Evolutionary conservation across 2,329 filamentous ascomycete species (phyloP), one percentile per base, ranked within the genome.

Genomic region (Periglandula ipomoeae): DNA sequence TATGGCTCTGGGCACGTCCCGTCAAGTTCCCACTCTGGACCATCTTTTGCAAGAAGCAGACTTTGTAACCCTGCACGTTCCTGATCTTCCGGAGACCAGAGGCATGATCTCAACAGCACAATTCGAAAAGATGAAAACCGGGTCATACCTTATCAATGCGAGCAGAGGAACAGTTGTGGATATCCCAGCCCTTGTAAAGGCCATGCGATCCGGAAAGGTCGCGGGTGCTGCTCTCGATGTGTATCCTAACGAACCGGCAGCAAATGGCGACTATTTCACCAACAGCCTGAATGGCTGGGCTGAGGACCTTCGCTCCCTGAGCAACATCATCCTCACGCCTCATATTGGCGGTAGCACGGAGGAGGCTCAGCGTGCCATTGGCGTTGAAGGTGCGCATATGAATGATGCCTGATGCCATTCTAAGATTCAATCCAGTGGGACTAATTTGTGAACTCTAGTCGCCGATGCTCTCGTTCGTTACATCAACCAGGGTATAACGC

Each of bases 261-360:
- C 85, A 56, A 98, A 98, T 64, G 93, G 93, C 50, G 87, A 94
- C 63, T 95, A 95, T 70, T 98, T 98, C 74, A 90, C 82, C 68
- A 85, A 80, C 65, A 74, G 79, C 43, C 75, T 98, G 51, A 95
- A 95, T 69, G 56, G 70, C 9, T 98, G 89, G 88, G 85, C 82
- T 24, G 83, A 90, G 61, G 90, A 96, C 53, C 79, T 98, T 43
- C 82, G 88, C 47, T 78, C 78, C 46, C 73, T 97, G 52, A 93
- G 84, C 70, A 98, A 98, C 71, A 75, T 98, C 57, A 95, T 98
- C 58, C 76, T 98, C 44, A 95, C 91, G 1, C 93, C 93, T 20
- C 93, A 98, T 67, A 97, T 98, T 62, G 93, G 93, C 59, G 93
- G 93, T 49, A 95, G 89, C 68, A 98, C 93, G 0, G 93, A 98